Base-by-base conservation (phyloP, 2,329 filamentous ascomycete genomes). In the Parastagonospora avenae region DNA sequence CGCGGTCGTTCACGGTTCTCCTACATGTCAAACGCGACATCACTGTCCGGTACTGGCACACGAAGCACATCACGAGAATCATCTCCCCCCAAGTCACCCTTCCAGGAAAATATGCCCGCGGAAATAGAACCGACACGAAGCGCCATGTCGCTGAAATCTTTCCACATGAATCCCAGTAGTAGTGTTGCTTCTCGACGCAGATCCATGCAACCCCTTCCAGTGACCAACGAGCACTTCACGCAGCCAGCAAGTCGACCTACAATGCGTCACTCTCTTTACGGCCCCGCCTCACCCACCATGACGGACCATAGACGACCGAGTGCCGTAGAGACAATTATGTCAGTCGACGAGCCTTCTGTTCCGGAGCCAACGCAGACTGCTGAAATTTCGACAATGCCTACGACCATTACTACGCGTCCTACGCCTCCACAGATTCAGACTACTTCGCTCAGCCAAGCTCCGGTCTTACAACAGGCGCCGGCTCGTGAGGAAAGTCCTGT, bases 181-280 rank as follows among this genome's bases (percentile, higher is more conserved):
- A 48, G 59, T 27, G 60, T 56, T 30, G 57, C 65, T 12, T 68
- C 60, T 48, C 66, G 72, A 14, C 64, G 73, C 33, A 63, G 73
- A 55, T 75, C 73, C 29, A 73, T 74, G 66, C 71, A 74, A 33
- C 68, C 69, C 33, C 54, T 74, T 12, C 71, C 71, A 2, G 62
- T 69, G 41, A 74, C 71, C 10, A 63, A 70, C 52, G 71, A 73
- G 48, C 57, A 73, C 46, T 59, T 52, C 29, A 58, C 57, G n/a
- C 50, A 65, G 50, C 59, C 66, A 32, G 55, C 57, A 16, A 46
- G 50, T 7, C 48, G 48, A 3, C 49, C 57, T 24, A 28, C 50
- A 5, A 55, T 55, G 6, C 57, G 57, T 27, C 65, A 71, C 46
- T 72, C 71, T 4, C 55, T 70, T 8, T 68, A 70, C 40, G 61